These are phyloP conservation scores for Quercus gilva DNA, from an alignment of 306 rosid species.

Conservation along the genomic window DNA sequence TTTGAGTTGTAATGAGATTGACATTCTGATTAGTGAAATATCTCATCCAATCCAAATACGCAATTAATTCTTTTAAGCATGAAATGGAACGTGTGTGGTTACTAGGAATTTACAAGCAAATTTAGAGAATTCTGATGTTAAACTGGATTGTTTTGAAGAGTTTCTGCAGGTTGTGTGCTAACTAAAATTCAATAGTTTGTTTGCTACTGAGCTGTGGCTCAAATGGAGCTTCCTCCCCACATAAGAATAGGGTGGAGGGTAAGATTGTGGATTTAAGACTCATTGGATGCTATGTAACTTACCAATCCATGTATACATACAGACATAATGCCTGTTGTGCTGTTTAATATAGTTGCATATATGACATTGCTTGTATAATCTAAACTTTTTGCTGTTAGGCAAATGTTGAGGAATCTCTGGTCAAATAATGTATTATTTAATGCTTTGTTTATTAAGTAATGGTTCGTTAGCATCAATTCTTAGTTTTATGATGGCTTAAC, in stretches of 20 bases:
- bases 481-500: neutral
- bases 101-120: neutral
- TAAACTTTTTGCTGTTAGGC: too few relatives aligned
- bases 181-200: neutral
- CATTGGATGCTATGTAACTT: too few relatives aligned
- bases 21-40: neutral
- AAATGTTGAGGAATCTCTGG: neutral
- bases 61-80: neutral
- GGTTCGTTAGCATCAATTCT: neutral
- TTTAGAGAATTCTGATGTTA: neutral
- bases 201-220: neutral
- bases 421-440: neutral
- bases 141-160: neutral
- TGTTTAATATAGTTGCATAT: neutral
- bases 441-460: neutral
- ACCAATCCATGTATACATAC: too few relatives aligned
- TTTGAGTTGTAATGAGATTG: neutral
- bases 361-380: neutral
- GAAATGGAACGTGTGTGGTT: neutral
- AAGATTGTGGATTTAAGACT: too few relatives aligned
- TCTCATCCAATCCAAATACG: neutral
- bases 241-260: too few relatives aligned
- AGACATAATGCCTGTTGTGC: neutral
- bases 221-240: too few relatives aligned
- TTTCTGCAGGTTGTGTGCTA: neutral